phyloP scores from a whole-genome alignment of 768 basidiomycete species.

The Holtermannia corniformis region DNA sequence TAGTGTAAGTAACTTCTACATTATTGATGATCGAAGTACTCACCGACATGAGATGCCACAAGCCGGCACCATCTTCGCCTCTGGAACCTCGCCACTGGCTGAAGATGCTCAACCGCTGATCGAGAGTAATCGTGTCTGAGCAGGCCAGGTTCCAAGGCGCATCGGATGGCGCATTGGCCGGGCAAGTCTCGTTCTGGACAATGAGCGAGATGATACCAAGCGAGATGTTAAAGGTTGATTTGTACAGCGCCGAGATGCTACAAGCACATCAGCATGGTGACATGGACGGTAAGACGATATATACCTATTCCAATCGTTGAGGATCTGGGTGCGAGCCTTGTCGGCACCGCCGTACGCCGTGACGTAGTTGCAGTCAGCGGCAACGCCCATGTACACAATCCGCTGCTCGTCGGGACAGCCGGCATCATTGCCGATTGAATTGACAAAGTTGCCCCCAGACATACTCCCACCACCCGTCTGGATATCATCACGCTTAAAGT shows the following conservation, averaged over 20 bases:
- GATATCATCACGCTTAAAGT: conserved; percentile 2
- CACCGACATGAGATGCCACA: conserved; percentile 78
- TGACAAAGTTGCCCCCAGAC: conserved; percentile 50
- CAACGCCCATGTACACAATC: conserved; percentile 74
- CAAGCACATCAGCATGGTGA: not conserved
- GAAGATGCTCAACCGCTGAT: conserved; percentile 65
- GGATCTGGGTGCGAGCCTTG: conserved; percentile 62
- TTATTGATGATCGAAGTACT: conserved; percentile 7
- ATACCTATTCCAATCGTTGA: conserved; percentile 69
- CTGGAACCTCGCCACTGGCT: conserved; percentile 70
- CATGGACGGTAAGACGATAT: conserved; percentile 46
- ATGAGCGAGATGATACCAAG: conserved; percentile 72
- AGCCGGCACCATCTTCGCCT: conserved; percentile 62
- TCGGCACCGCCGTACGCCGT: conserved; percentile 53
- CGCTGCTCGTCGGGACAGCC: conserved; percentile 68
- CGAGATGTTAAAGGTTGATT: conserved; percentile 71
- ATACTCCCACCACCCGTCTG: not conserved
- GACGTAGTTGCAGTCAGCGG: conserved; percentile 75
- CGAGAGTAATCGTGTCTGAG: conserved; percentile 48
- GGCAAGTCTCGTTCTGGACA: conserved; percentile 62
- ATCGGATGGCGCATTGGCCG: conserved; percentile 48
- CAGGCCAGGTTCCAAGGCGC: conserved; percentile 72
- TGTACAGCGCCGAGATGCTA: conserved; percentile 36
- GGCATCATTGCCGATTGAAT: conserved; percentile 55
- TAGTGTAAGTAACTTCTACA: not conserved